These are phyloP conservation scores for Lagenidium giganteum DNA, from an alignment of 352 stramenopile genomes.

Conservation along the genomic window DNA sequence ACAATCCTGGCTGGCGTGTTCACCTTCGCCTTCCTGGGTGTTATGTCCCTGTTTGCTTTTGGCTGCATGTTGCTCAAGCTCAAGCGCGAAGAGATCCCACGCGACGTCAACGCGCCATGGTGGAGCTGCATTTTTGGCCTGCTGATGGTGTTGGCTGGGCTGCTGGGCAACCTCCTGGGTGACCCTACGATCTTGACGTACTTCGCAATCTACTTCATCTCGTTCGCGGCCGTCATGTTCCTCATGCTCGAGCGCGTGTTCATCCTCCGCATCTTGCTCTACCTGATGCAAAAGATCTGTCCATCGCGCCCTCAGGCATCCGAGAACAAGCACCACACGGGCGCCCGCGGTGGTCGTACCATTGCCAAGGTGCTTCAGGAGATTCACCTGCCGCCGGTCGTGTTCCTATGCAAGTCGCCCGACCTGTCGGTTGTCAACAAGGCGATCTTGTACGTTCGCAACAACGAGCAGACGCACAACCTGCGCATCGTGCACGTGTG, in stretches of 20 bases:
- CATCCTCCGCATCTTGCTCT: slow-evolving; percentile 67
- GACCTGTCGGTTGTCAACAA: slow-evolving; percentile 91
- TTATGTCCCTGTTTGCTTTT: slow-evolving; percentile 90
- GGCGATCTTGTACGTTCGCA: slow-evolving; percentile 90
- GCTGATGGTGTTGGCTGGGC: slow-evolving; percentile 58
- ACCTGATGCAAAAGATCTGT: slow-evolving; percentile 54
- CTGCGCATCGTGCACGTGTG: slow-evolving; percentile 87
- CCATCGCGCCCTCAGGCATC: slow-evolving; percentile 27
- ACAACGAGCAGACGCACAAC: slow-evolving; percentile 91
- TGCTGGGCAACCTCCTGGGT: slow-evolving; percentile 62
- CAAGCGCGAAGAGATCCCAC: slow-evolving; percentile 87
- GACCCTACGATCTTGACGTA: slow-evolving; percentile 78
- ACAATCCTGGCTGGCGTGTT: slow-evolving; percentile 87
- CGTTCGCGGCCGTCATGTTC: slow-evolving; percentile 67
- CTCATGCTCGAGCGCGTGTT: slow-evolving; percentile 79
- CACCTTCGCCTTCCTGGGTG: slow-evolving; percentile 87
- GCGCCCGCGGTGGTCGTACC: slow-evolving; percentile 58
- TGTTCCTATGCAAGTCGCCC: slow-evolving; percentile 90
- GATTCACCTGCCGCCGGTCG: slow-evolving; percentile 78
- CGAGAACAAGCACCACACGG: slow-evolving; percentile 36
- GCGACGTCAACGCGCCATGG: slow-evolving; percentile 83
- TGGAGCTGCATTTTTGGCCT: slow-evolving; percentile 74
- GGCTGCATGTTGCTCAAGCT: slow-evolving; percentile 91
- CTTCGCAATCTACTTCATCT: slow-evolving; percentile 75
- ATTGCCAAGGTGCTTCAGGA: slow-evolving; percentile 51